A percentile compares a stretch with the other conserved stretches of the same genome.
These are phyloP conservation scores for Magnaporthiopsis rhizophila DNA, from an alignment of 2,329 filamentous ascomycete genomes.

Conservation along the genomic window DNA sequence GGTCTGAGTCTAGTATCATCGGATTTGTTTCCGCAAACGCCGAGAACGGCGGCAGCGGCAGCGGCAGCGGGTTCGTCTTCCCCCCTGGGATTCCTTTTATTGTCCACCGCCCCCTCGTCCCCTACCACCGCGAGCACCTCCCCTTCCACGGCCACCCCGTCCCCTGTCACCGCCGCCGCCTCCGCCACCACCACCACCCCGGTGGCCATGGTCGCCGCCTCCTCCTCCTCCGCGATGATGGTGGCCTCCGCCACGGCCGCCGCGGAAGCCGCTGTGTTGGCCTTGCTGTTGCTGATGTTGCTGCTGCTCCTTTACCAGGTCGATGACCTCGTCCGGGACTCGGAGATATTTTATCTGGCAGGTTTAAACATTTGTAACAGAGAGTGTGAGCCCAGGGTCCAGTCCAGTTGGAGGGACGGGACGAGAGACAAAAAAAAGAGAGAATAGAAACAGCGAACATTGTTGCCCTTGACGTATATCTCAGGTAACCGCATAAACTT, in stretches of 20 bases:
- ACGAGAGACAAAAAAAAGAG: not conserved
- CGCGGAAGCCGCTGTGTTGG: slow-evolving; percentile 28
- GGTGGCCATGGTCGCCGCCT: not conserved
- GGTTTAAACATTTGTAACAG: not conserved
- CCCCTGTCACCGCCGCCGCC: slow-evolving; percentile 16
- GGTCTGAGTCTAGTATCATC: not conserved
- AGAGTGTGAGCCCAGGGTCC: slow-evolving; percentile 13
- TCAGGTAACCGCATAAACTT: slow-evolving; percentile 88
- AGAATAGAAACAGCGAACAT: slow-evolving; percentile 49
- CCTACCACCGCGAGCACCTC: slow-evolving; percentile 12
- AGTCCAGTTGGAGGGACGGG: slow-evolving; percentile 9
- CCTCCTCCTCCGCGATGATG: not conserved
- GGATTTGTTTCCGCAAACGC: not conserved
- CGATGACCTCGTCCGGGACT: slow-evolving; percentile 94
- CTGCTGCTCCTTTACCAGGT: slow-evolving; percentile 88
- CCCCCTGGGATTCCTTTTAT: not conserved
- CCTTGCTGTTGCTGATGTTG: slow-evolving; percentile 59
- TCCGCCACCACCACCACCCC: not conserved
- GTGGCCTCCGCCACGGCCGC: slow-evolving; percentile 35
- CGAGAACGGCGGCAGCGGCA: not conserved
- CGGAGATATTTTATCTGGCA: slow-evolving; percentile 92
- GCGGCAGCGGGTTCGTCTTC: not conserved
- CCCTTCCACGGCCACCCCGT: slow-evolving; percentile 28
- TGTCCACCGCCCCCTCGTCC: slow-evolving; percentile 1
- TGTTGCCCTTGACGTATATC: slow-evolving; percentile 95